Percentiles rank a stretch among this genome's conserved stretches.
Conservation (phyloP, 2,329 filamentous ascomycete genomes). For the Aspergillus fischeri region DNA sequence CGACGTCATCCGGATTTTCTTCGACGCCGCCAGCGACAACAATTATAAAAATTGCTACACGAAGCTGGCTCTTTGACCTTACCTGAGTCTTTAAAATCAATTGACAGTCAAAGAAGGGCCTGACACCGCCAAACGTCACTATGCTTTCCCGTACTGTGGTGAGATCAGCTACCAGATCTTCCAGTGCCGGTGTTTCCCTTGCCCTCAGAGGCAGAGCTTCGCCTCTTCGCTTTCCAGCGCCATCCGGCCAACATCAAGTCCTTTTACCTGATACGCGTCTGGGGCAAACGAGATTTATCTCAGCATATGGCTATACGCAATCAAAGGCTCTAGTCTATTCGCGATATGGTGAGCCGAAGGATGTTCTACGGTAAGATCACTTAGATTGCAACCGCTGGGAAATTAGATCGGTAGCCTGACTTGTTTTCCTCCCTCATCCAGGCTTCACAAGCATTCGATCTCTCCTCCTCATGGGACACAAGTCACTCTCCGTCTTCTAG, state of each 20-base stretch:
- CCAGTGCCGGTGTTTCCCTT: constrained; percentile 9
- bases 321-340: constrained; percentile 47
- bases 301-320: constrained; percentile 48
- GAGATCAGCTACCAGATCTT: constrained; percentile 16
- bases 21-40: not conserved
- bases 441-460: constrained; percentile 48
- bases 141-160: constrained; percentile 28
- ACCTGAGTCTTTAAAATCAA: not conserved
- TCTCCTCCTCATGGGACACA: constrained; percentile 53
- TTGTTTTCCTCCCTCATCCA: constrained; percentile 2
- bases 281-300: constrained; percentile 36
- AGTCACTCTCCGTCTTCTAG: constrained; percentile 80
- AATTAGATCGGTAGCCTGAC: not conserved
- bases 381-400: not conserved
- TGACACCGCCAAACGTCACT: not conserved
- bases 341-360: constrained; percentile 47
- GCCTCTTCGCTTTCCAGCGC: constrained; percentile 5
- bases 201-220: constrained; percentile 12
- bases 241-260: not conserved
- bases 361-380: constrained; percentile 40
- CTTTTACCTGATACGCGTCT: constrained; percentile 9
- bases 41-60: not conserved
- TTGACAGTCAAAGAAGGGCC: not conserved
- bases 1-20: constrained; percentile 20
- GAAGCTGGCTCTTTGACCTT: not conserved